Base-by-base conservation (phyloP, 2,329 filamentous ascomycete genomes). In the Fusarium tjaetaba region DNA sequence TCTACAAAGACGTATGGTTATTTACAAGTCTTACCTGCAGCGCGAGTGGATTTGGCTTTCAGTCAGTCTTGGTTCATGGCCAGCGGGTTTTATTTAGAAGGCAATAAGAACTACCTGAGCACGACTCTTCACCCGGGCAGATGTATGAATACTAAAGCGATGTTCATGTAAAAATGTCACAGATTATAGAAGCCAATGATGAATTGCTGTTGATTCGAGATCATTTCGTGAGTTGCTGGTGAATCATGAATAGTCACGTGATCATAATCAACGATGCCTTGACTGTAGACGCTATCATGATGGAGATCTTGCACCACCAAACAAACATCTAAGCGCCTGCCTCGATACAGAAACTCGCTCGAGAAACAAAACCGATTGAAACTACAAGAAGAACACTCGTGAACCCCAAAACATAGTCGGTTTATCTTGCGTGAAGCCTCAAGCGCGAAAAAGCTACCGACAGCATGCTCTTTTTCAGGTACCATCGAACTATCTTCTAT, bases 401-500 rank as follows among this genome's bases (percentile, higher is more conserved):
- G 9, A n/a, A 4, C 7, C 26, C 4, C 1, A 1, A 15, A 45
- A 42, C 11, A 26, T 11, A 41, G 18, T 48, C 30, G 28, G 7
- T 15, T 24, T 6, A 22, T 30, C 16, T 11, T 5, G n/a, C 22
- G 46, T n/a, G 16, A 34, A 42, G 20, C 20, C 20, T 2, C 46
- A 43, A 39, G 15, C 36, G 51, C 45, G 28, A 51, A 56, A 53
- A 46, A 55, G 28, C 52, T 61, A 61, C 68, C 79, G 45, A 71
- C 43, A 84, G 73, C 55, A 85, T 85, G 84, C 82, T 85, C 71
- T 85, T 85, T 79, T 85, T 85, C 76, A 85, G 84, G 84, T 85
- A 70, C 63, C 78, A 20, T 58, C 34, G n/a, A 30, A 48, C 43
- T 38, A 42, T 55, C 36, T 9, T 45, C 38, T 18, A 30, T 39